Percentiles rank a stretch among this genome's conserved stretches.
Conservation (phyloP, 1,284 basidiomycete genomes). For the Ganoderma meredithae region DNA sequence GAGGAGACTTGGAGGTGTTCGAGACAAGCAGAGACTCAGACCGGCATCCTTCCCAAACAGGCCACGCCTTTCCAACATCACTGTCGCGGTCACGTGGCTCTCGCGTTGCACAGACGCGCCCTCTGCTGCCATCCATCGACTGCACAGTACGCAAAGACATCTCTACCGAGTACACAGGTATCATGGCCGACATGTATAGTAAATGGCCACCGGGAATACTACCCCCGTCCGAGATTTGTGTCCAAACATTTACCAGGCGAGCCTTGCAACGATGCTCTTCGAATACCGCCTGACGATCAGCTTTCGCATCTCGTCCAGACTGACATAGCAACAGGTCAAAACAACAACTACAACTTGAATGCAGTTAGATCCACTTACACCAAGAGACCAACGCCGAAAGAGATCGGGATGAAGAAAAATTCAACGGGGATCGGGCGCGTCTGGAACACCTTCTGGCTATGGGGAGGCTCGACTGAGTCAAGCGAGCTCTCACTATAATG, state of each 20-base stretch:
- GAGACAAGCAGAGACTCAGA: conserved; percentile 15
- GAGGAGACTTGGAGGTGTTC: conserved; percentile 4
- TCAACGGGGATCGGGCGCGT: conserved; percentile 60
- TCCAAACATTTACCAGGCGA: conserved; percentile 47
- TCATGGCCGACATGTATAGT: not conserved
- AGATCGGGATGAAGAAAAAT: conserved; percentile 55
- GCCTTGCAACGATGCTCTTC: conserved; percentile 42
- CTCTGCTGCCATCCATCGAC: no score
- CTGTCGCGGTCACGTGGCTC: conserved; percentile 35
- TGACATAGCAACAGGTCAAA: conserved; percentile 16
- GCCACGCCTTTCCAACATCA: conserved; percentile 27
- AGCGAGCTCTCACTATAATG: not conserved
- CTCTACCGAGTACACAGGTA: not conserved
- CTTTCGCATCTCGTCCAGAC: conserved; percentile 51
- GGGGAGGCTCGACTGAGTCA: conserved; percentile 21
- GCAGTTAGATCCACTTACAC: conserved; percentile 30
- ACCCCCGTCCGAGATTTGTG: not conserved
- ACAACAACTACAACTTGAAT: not conserved
- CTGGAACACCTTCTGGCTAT: conserved; percentile 58
- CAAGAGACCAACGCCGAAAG: conserved; percentile 46
- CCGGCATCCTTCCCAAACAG: conserved; percentile 19
- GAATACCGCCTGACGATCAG: conserved; percentile 46
- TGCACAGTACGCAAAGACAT: no score
- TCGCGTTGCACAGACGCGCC: conserved; percentile 20
- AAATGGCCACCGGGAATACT: not conserved